Evolutionary conservation across 345 rosid genomes (phyloP).

Genomic region (Lepidium didymum): DNA sequence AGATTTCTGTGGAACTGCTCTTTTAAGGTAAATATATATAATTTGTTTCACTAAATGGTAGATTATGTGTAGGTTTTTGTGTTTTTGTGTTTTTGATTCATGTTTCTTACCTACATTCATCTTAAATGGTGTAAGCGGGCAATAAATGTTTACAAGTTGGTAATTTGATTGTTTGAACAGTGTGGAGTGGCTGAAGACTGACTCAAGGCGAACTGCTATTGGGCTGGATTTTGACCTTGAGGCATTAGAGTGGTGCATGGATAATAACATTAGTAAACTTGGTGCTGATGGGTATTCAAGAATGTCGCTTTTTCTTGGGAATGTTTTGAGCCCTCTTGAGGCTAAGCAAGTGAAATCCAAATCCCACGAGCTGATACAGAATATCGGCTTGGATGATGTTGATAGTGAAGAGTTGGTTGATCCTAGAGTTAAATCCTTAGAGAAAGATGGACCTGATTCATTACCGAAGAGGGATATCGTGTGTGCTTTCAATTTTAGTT

Average conservation of each 20-base stretch:
- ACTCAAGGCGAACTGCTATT: constrained; percentile 76
- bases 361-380: constrained; percentile 39
- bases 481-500: constrained; percentile 91
- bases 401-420: constrained; percentile 11
- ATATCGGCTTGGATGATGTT: constrained; percentile 35
- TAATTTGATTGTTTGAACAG: constrained; percentile 31
- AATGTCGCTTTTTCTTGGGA: constrained; percentile 75
- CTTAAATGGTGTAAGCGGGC: neutral
- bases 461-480: constrained; percentile 72
- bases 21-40: constrained; percentile 46
- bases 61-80: neutral
- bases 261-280: constrained; percentile 60
- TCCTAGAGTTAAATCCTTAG: constrained; percentile 19
- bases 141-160: neutral
- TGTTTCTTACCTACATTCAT: neutral
- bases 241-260: constrained; percentile 78
- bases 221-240: constrained; percentile 84
- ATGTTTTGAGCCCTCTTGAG: constrained; percentile 68
- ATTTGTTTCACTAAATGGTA: neutral
- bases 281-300: constrained; percentile 64
- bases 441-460: constrained; percentile 22
- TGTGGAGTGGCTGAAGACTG: constrained; percentile 73
- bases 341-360: constrained; percentile 51
- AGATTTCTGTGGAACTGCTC: constrained; percentile 96
- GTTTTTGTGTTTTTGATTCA: neutral